A percentile compares a stretch with the other conserved stretches of the same genome.
These are phyloP conservation scores for Hypoxylon intermedium DNA, from an alignment of 495 filamentous ascomycete species.

Conservation along the genomic window DNA sequence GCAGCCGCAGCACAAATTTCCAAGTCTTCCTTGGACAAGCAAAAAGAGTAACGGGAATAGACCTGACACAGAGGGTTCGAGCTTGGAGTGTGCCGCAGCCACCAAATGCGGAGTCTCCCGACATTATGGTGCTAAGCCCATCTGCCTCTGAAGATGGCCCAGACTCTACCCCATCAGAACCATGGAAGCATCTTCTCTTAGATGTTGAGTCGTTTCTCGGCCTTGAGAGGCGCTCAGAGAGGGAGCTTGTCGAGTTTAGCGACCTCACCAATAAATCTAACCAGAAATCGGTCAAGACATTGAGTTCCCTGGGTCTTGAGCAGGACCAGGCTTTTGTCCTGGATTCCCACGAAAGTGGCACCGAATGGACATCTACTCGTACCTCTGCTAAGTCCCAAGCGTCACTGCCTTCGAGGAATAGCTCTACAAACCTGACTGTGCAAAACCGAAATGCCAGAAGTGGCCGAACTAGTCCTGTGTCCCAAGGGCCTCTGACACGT, in stretches of 20 bases:
- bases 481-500: conserved; percentile 63
- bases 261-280: conserved; percentile 86
- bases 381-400: conserved; percentile 21
- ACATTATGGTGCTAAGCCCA: conserved; percentile 20
- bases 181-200: conserved; percentile 71
- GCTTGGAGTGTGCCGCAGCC: conserved; percentile 72
- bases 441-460: conserved; percentile 47
- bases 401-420: conserved; percentile 37
- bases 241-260: conserved; percentile 70
- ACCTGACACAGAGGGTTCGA: conserved; percentile 73
- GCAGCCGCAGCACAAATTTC: conserved; percentile 70
- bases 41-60: conserved; percentile 70
- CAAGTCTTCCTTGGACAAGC: conserved; percentile 75
- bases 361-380: conserved; percentile 38
- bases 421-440: conserved; percentile 40
- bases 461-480: conserved; percentile 71
- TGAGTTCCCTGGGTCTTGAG: conserved; percentile 38
- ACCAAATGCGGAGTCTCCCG: conserved; percentile 12
- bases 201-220: conserved; percentile 74
- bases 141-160: conserved; percentile 37
- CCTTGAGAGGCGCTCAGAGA: conserved; percentile 70
- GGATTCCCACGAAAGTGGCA: conserved; percentile 42
- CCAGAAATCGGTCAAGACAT: conserved; percentile 49
- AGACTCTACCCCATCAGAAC: conserved; percentile 35
- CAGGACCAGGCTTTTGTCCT: conserved; percentile 50